Conservation (phyloP, 129 eudicot genomes). For the Artemisia annua region DNA sequence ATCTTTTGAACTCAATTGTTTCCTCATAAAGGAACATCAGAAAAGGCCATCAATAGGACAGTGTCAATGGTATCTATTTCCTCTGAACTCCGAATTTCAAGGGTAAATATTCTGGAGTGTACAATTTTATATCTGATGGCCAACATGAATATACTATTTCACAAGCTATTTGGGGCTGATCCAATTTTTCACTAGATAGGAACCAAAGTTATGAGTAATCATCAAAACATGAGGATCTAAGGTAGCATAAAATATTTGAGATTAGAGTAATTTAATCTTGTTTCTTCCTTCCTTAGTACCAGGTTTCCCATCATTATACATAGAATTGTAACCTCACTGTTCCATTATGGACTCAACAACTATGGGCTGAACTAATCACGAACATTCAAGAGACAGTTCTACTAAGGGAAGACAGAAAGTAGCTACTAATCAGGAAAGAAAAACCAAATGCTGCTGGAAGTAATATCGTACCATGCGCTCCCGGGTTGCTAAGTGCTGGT, state of each 20-base stretch:
- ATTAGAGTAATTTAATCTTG: too few relatives aligned
- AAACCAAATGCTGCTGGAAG: slow-evolving; percentile 3
- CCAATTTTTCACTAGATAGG: not conserved
- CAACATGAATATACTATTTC: too few relatives aligned
- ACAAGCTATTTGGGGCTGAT: not conserved
- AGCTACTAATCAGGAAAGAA: slow-evolving; percentile 10
- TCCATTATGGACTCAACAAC: not conserved
- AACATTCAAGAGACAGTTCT: slow-evolving; percentile 11
- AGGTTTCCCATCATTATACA: not conserved
- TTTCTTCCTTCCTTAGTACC: too few relatives aligned
- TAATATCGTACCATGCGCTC: slow-evolving; percentile 64
- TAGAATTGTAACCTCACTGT: not conserved
- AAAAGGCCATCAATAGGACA: not conserved
- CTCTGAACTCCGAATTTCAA: not conserved
- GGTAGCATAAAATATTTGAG: not conserved
- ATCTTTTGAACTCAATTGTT: not conserved
- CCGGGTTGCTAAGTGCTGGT: slow-evolving; percentile 54
- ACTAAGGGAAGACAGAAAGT: slow-evolving; percentile 1
- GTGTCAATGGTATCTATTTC: not conserved
- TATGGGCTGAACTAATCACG: not conserved
- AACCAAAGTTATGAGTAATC: not conserved
- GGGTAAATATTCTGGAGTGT: not conserved
- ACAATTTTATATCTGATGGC: not conserved
- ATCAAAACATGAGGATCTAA: not conserved
- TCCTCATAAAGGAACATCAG: not conserved